Percentiles rank a stretch among this genome's conserved stretches.
Conservation (phyloP, 2,329 filamentous ascomycete genomes). For the Fusarium foetens region DNA sequence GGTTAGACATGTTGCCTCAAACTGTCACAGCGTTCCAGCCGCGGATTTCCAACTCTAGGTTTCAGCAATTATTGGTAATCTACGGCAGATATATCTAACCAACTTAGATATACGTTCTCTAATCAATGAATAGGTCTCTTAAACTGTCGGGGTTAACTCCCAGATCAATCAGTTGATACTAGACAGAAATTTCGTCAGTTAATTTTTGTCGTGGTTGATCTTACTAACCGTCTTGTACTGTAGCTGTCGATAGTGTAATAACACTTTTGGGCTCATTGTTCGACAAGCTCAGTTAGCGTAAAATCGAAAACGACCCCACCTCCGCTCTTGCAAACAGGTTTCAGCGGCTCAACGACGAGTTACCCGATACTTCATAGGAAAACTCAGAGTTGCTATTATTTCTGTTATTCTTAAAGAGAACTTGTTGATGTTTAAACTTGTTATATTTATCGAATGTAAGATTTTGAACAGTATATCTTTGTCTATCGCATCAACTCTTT, state of each 20-base stretch:
- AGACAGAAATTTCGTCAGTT: no score
- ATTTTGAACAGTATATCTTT: accelerated
- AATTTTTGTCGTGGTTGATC: background rate
- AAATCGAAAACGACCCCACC: accelerated
- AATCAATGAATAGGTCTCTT: background rate
- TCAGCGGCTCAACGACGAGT: background rate
- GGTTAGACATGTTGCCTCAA: background rate
- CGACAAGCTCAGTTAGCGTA: background rate
- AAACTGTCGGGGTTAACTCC: no score
- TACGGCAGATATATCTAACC: background rate
- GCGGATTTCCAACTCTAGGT: no score
- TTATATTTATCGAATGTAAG: background rate
- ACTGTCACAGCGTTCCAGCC: no score
- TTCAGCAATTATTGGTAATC: accelerated
- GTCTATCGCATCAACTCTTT: background rate
- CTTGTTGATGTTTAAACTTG: accelerated
- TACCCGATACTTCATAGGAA: background rate
- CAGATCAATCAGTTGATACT: background rate
- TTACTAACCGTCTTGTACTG: background rate
- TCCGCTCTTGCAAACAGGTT: no score
- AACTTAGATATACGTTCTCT: no score
- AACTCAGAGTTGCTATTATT: background rate
- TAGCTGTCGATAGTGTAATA: background rate
- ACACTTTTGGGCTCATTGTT: accelerated
- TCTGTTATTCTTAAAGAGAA: no score